Conservation (phyloP, 257 asterid genomes). For the Forsythia suspensa region DNA sequence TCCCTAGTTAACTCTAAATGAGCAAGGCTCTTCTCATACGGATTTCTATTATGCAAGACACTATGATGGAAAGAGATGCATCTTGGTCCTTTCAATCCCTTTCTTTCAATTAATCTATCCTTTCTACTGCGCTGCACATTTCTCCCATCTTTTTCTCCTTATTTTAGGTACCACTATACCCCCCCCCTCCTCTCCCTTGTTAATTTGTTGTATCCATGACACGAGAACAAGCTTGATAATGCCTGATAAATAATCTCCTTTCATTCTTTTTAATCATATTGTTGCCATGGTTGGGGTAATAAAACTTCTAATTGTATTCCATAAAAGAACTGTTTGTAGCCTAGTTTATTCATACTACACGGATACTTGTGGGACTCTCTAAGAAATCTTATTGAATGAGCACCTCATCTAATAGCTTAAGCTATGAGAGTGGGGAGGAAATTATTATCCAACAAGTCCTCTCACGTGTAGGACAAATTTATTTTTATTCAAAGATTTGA, state of each 20-base stretch:
- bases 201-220: background rate
- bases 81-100: background rate
- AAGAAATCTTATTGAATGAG: background rate
- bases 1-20: conserved; percentile 2
- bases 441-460: background rate
- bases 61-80: background rate
- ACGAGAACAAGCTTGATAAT: background rate
- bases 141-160: background rate
- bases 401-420: background rate
- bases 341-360: background rate
- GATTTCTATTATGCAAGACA: conserved; percentile 13
- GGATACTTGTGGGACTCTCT: background rate
- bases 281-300: background rate
- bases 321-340: background rate
- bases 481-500: background rate
- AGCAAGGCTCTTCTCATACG: conserved; percentile 6
- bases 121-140: background rate
- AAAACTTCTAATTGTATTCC: background rate
- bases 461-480: background rate
- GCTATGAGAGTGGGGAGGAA: background rate
- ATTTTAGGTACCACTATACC: background rate
- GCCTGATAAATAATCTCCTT: background rate
- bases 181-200: background rate
- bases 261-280: background rate
- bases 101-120: background rate